Percentiles rank a stretch among this genome's conserved stretches.
Evolutionary conservation across 805 yeast species (phyloP).

Genomic region (Komagataella mondaviorum): DNA sequence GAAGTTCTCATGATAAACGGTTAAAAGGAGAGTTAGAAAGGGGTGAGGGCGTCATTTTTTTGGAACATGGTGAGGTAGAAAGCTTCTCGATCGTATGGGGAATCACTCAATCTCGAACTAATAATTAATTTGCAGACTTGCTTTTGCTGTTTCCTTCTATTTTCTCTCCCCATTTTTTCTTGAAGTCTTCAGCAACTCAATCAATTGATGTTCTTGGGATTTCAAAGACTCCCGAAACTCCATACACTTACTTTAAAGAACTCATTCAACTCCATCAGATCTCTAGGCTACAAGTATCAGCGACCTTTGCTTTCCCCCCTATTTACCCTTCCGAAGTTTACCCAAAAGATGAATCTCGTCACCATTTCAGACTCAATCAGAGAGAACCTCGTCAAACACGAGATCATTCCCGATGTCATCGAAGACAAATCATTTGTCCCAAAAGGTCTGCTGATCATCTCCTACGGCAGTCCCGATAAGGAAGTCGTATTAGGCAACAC

Average conservation of each 20-base stretch:
- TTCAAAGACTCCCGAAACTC: neutral
- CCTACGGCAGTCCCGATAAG: constrained; percentile 33
- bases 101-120: neutral
- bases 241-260: neutral
- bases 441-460: constrained; percentile 48
- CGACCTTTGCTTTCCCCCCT: neutral
- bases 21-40: neutral
- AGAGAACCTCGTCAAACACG: constrained; percentile 34
- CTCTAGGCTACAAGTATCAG: neutral
- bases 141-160: neutral
- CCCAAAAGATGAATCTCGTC: constrained; percentile 23
- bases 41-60: neutral
- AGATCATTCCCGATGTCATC: constrained; percentile 37
- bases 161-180: neutral
- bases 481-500: constrained; percentile 76
- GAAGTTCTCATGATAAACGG: constrained; percentile 4
- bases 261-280: neutral
- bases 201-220: neutral
- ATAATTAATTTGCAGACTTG: neutral
- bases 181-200: neutral
- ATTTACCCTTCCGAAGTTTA: neutral
- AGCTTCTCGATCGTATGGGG: neutral
- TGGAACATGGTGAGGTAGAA: neutral
- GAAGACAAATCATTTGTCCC: constrained; percentile 22
- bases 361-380: constrained; percentile 43